Base-by-base conservation (phyloP, 306 rosid species). In the Boehmeria nivea region DNA sequence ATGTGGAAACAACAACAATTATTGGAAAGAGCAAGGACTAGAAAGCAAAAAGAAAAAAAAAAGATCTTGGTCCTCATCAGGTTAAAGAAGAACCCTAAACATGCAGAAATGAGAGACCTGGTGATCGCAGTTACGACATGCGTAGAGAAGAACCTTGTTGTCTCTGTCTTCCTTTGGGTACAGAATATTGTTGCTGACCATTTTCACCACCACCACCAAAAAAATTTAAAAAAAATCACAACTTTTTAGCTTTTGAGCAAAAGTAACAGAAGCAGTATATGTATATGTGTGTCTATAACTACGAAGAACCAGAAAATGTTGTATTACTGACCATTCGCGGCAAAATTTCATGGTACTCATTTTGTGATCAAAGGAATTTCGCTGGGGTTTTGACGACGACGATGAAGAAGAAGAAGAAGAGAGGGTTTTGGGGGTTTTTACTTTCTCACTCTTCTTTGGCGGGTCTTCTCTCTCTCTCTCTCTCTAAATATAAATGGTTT, bases 311-410 rank as follows among this genome's bases (percentile, higher is more conserved):
- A 31, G 43, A 50, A 24, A 14, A 19, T 19, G 50, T 14, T 21
- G 16, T 54, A 70, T 0, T 47, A 91, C n/a, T n/a, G n/a, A n/a
- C 99, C 99, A 91, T 81, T 91, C 96, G 56, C 96, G 95, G 81
- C 99, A 91, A 77, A 91, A 91, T 42, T 91, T 91, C 99, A 91
- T 87, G 67, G 96, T 72, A 79, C 95, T 85, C 99, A 91, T 87
- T 58, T 85, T 91, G 70, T 28, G 59, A 44, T 25, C 31, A 17
- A 31, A 31, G 8, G 36, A 10, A 31, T 31, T 31, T 31, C 9
- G 8, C 36, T n/a, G n/a, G n/a, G n/a, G n/a, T n/a, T n/a, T n/a
- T n/a, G 38, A 33, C 7, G 38, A n/a, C n/a, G n/a, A n/a, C n/a
- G n/a, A n/a, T n/a, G 36, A 31, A 31, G 36, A 31, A 31, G 36